Percentiles rank a stretch among this genome's conserved stretches.
phyloP scores from a whole-genome alignment of 345 rosid genomes.

The Camelina sativa region DNA sequence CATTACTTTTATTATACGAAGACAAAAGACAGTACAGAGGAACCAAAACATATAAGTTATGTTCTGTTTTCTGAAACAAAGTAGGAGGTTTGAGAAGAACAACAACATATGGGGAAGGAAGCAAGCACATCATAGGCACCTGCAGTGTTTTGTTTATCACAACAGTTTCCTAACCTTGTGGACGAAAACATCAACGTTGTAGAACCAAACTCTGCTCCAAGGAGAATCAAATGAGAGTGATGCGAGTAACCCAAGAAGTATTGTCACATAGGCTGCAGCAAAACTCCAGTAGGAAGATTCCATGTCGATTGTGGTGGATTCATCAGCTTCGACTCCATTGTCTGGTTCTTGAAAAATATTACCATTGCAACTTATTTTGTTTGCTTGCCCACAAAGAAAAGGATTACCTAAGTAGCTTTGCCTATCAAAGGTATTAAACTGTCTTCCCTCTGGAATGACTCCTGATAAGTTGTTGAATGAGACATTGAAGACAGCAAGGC shows the following conservation, averaged over 20 bases:
- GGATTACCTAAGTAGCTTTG: background rate
- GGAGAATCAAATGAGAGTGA: conserved; percentile 39
- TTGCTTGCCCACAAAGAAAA: background rate
- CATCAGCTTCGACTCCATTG: background rate
- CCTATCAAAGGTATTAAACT: background rate
- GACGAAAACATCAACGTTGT: background rate
- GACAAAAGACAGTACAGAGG: too few species aligned
- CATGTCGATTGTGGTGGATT: background rate
- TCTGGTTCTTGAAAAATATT: background rate
- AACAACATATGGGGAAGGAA: too few species aligned
- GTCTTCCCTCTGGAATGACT: background rate
- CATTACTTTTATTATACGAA: too few species aligned
- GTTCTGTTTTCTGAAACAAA: too few species aligned
- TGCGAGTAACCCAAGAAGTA: conserved; percentile 2
- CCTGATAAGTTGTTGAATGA: conserved; percentile 24
- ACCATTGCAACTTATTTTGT: background rate
- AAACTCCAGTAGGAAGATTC: conserved; percentile 19
- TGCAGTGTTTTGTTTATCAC: background rate
- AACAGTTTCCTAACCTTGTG: background rate
- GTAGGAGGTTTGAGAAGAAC: too few species aligned
- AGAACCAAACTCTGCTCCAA: conserved; percentile 24
- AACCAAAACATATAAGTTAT: too few species aligned
- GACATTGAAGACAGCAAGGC: background rate
- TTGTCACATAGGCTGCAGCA: conserved; percentile 1
- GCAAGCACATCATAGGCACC: background rate